Evolutionary conservation across 2,329 filamentous ascomycete genomes (phyloP).

Genomic region (Pleomassaria siparia): DNA sequence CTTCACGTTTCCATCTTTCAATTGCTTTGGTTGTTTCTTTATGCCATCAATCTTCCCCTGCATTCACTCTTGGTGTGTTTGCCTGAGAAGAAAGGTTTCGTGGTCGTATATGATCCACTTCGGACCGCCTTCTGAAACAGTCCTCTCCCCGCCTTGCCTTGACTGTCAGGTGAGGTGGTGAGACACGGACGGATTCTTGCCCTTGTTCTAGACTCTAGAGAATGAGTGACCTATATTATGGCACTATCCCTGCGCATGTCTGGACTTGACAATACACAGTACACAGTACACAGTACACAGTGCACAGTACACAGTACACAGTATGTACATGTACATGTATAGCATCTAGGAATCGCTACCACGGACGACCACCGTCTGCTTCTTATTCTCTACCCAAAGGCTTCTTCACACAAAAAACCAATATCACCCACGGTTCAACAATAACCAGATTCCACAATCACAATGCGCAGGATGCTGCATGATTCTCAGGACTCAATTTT

Average conservation of each 20-base stretch:
- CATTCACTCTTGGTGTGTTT: background rate
- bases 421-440: background rate
- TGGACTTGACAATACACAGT: background rate
- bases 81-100: conserved; percentile 6
- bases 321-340: no score
- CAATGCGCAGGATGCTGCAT: background rate
- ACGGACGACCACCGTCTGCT: background rate
- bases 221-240: background rate
- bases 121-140: conserved; percentile 1
- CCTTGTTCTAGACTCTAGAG: background rate
- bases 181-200: conserved; percentile 3
- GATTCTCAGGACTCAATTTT: background rate
- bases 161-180: background rate
- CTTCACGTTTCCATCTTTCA: conserved; percentile 1
- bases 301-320: no score
- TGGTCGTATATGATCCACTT: background rate
- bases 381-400: background rate
- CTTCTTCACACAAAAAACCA: background rate
- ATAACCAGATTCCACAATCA: background rate
- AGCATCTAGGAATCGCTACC: background rate
- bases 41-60: conserved; percentile 5
- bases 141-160: background rate
- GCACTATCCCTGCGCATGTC: background rate
- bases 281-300: no score
- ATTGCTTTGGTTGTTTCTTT: conserved; percentile 12